phyloP scores from a whole-genome alignment of 495 filamentous ascomycete genomes.

The Xylaria telfairii region DNA sequence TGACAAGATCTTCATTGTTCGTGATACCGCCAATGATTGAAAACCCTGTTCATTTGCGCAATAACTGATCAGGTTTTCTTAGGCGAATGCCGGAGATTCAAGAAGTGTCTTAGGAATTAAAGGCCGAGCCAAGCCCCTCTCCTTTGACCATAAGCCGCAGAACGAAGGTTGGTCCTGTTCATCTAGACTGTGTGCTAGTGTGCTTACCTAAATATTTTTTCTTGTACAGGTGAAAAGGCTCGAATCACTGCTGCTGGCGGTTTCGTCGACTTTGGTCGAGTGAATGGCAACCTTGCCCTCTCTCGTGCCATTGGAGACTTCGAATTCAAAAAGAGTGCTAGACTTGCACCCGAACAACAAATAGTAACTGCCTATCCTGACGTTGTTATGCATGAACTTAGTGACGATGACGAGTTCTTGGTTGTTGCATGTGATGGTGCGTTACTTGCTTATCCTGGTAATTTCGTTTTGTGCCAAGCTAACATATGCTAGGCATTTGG shows the following conservation, averaged over 20 bases:
- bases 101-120: constrained; percentile 93
- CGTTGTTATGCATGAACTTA: constrained; percentile 86
- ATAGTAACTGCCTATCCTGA: constrained; percentile 98
- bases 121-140: constrained; percentile 93
- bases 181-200: not conserved
- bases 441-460: constrained; percentile 6
- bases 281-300: constrained; percentile 97
- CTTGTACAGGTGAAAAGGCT: constrained; percentile 82
- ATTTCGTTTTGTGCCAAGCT: constrained; percentile 31
- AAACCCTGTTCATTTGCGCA: not conserved
- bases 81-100: constrained; percentile 98
- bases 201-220: constrained; percentile 24
- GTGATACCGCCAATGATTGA: constrained; percentile 26
- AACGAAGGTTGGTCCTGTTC: constrained; percentile 76
- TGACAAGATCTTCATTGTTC: constrained; percentile 92
- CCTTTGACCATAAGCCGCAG: constrained; percentile 97
- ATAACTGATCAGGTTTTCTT: constrained; percentile 10
- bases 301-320: constrained; percentile 98
- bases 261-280: constrained; percentile 97
- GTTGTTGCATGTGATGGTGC: constrained; percentile 96
- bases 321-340: constrained; percentile 99
- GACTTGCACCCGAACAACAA: constrained; percentile 93
- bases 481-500: constrained; percentile 81
- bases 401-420: constrained; percentile 94
- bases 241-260: constrained; percentile 94